A percentile compares a stretch with the other conserved stretches of the same genome.
phyloP scores from a whole-genome alignment of 331 rosid genomes.

The Cydonia oblonga region DNA sequence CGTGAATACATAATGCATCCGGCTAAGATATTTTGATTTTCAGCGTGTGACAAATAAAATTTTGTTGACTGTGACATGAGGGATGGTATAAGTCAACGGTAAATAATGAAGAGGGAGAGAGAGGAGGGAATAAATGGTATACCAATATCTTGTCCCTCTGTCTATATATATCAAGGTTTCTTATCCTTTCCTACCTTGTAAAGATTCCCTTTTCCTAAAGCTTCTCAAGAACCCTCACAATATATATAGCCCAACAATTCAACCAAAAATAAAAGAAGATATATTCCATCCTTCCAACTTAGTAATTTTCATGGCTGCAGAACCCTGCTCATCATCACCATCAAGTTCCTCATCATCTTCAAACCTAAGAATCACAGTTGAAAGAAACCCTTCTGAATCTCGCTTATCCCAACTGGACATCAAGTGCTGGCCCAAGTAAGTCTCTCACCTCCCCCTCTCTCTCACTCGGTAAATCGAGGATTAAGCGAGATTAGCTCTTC shows the following conservation, averaged over 20 bases:
- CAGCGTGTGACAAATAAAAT: conserved; percentile 1
- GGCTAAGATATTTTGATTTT: neutral
- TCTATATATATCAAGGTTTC: neutral
- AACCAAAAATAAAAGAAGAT: neutral
- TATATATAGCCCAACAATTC: neutral
- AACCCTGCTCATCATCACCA: conserved; percentile 25
- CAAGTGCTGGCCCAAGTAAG: conserved; percentile 96
- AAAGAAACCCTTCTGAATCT: conserved; percentile 70
- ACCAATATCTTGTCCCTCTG: neutral
- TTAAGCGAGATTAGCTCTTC: too few species aligned
- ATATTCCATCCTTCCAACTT: neutral
- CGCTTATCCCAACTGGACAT: conserved; percentile 63
- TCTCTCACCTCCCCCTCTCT: neutral
- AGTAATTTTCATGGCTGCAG: conserved; percentile 44
- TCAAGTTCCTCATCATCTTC: neutral
- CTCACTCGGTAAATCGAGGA: neutral
- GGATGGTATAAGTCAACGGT: conserved; percentile 24
- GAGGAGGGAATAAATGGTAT: neutral
- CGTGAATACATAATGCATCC: neutral
- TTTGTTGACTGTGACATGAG: conserved; percentile 11
- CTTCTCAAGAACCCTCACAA: neutral
- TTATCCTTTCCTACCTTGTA: neutral
- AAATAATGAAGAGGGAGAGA: too few species aligned
- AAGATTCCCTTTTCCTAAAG: neutral
- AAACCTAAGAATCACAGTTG: conserved; percentile 49